Percentiles rank a stretch among this genome's conserved stretches.
These are phyloP conservation scores for Bryum argenteum DNA, from an alignment of 225 moss, liverwort and hornwort species.

Conservation along the genomic window DNA sequence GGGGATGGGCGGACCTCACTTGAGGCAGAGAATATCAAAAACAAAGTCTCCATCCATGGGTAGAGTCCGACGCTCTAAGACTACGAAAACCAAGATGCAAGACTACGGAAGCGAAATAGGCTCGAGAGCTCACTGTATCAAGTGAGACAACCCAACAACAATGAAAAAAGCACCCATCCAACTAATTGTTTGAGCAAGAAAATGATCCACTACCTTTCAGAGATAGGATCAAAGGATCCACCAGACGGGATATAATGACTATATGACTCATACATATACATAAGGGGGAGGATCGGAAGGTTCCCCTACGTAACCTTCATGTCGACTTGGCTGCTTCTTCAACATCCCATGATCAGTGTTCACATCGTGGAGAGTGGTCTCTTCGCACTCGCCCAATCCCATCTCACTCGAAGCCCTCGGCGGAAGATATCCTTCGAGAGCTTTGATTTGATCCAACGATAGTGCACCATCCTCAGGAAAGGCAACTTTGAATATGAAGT, in stretches of 20 bases:
- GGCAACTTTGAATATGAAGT: constrained; percentile 77
- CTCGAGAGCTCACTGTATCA: neutral
- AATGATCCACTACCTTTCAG: neutral
- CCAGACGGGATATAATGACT: too few species aligned
- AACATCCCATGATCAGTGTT: constrained; percentile 81
- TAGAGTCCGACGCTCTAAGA: too few species aligned
- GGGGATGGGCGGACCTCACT: too few species aligned
- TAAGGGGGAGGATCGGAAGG: constrained; percentile 57
- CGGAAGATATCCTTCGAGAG: constrained; percentile 60
- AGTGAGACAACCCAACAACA: neutral
- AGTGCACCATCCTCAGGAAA: constrained; percentile 69
- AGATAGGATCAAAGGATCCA: neutral
- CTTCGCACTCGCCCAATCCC: constrained; percentile 92
- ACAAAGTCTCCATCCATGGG: too few species aligned
- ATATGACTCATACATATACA: constrained; percentile 12
- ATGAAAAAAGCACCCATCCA: neutral
- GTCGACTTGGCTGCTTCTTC: too few species aligned
- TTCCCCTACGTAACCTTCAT: constrained; percentile 34
- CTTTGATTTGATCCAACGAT: constrained; percentile 52
- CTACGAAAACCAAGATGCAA: too few species aligned
- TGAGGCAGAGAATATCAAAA: too few species aligned
- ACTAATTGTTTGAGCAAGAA: neutral
- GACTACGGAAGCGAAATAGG: too few species aligned
- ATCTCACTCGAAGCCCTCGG: constrained; percentile 71
- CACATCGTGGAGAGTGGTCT: constrained; percentile 79